Percentiles rank a stretch among this genome's conserved stretches.
Conservation (phyloP, 2,329 filamentous ascomycete species). For the Helicocarpus griseus region DNA sequence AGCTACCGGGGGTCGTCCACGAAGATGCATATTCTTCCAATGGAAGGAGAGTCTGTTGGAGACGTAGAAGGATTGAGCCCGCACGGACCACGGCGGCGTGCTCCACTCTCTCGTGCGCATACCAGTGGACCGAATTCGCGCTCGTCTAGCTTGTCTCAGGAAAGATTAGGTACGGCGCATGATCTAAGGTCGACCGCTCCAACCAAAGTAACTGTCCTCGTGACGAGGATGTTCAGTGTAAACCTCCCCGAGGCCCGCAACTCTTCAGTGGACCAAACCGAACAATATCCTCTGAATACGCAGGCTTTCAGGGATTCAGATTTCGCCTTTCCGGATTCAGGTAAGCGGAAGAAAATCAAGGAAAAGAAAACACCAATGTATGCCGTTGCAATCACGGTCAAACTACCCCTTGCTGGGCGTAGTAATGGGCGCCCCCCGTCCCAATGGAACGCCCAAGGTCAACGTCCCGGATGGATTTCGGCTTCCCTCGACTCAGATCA, state of each 20-base stretch:
- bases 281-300: conserved; percentile 23
- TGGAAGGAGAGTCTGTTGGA: conserved; percentile 26
- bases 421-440: conserved; percentile 26
- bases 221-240: conserved; percentile 52
- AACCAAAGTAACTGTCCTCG: conserved; percentile 43
- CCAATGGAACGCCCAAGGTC: conserved; percentile 24
- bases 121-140: conserved; percentile 25
- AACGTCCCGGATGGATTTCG: conserved; percentile 25
- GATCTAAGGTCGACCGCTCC: conserved; percentile 15
- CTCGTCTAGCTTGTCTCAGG: conserved; percentile 14
- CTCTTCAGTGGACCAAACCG: conserved; percentile 24
- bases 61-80: conserved; percentile 13
- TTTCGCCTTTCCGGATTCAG: conserved; percentile 29
- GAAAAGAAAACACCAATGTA: conserved; percentile 50
- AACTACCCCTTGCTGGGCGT: conserved; percentile 37
- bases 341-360: conserved; percentile 38
- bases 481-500: conserved; percentile 35
- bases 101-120: conserved; percentile 28
- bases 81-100: conserved; percentile 16
- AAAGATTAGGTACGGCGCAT: conserved; percentile 18
- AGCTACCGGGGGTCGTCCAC: conserved; percentile 50
- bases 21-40: conserved; percentile 49
- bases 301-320: conserved; percentile 26
- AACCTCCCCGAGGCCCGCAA: conserved; percentile 40
- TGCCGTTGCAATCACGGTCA: conserved; percentile 48